phyloP scores from a whole-genome alignment of 1,139 yeast species.

The Hyphopichia wangnamkhiaoensis region DNA sequence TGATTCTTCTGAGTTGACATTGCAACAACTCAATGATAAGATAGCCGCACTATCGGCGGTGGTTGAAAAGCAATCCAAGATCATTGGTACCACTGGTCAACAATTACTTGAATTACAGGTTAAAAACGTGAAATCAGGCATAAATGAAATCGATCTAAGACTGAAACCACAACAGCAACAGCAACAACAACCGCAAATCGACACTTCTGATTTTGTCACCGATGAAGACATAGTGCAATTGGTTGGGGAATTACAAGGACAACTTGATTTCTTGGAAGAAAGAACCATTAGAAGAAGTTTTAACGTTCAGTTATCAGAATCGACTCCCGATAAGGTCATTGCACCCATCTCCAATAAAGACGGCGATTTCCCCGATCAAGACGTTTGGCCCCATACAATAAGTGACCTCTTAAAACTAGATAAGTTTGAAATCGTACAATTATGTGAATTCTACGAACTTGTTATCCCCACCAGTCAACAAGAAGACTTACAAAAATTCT shows the following conservation, averaged over 20 bases:
- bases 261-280: constrained; percentile 71
- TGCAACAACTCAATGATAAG: constrained; percentile 34
- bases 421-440: constrained; percentile 46
- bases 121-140: constrained; percentile 40
- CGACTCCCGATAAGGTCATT: constrained; percentile 14
- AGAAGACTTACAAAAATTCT: constrained; percentile 45
- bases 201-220: constrained; percentile 64
- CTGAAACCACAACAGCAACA: constrained; percentile 4
- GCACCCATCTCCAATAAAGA: constrained; percentile 57
- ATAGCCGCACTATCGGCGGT: constrained; percentile 48
- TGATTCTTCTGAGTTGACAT: background rate
- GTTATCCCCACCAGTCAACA: constrained; percentile 54
- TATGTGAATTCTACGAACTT: constrained; percentile 72
- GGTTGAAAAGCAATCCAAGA: constrained; percentile 48
- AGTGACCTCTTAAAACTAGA: constrained; percentile 51
- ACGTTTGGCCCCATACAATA: constrained; percentile 61
- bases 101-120: constrained; percentile 72
- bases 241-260: constrained; percentile 88
- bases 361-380: constrained; percentile 64
- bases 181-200: constrained; percentile 25
- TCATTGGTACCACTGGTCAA: constrained; percentile 66
- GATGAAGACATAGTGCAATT: constrained; percentile 82
- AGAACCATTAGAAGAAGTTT: constrained; percentile 60
- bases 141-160: constrained; percentile 29
- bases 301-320: constrained; percentile 33